Base-by-base conservation (phyloP, 148 eudicot genomes). In the Rhododendron kiyosumense region DNA sequence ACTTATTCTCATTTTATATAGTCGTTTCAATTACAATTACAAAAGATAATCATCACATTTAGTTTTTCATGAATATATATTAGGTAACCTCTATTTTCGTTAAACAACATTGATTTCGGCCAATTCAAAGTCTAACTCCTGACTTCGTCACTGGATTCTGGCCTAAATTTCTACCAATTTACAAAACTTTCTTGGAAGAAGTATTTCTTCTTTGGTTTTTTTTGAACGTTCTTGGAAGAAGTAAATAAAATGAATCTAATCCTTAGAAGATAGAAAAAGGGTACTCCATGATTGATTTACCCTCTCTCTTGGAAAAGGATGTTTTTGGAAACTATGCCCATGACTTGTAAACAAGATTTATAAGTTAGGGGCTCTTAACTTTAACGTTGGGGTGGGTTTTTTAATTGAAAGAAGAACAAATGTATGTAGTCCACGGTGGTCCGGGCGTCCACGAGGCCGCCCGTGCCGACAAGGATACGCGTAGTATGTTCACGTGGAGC, bases 401-500 rank as follows among this genome's bases (percentile, higher is more conserved):
- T 48, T 8, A 26, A 14, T 71, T 71, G 76, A 28, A 71, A 30
- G 36, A 3, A 30, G 36, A 3, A 30, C 38, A 71, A 71, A 71
- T 28, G 7, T 9, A 28, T 11, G 36, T 4, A 30, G 38, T 30
- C 38, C 38, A 7, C 38, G 76, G 76, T 71, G 76, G 76, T 71
- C 75, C 75, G 34, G 75, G 15, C 1, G 36, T 28, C 76, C 76
- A 71, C 76, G 76, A 71, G 76, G 76, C 76, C 76, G 38, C 8
- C 20, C 20, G 2, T n/a, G 75, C 84, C 59, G 87, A 86, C 45
- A 73, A 52, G 84, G 84, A 81, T 86, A 71, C 71, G 46, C 71
- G 63, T 18, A 69, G 51, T 26, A 52, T 17, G 57, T 2, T 52
- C 87, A 86, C 69, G 84, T 86, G 87, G 80, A 81, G 84, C 81